Conservation (phyloP, 2,329 filamentous ascomycete species). For the Dothiorella sarmentorum region DNA sequence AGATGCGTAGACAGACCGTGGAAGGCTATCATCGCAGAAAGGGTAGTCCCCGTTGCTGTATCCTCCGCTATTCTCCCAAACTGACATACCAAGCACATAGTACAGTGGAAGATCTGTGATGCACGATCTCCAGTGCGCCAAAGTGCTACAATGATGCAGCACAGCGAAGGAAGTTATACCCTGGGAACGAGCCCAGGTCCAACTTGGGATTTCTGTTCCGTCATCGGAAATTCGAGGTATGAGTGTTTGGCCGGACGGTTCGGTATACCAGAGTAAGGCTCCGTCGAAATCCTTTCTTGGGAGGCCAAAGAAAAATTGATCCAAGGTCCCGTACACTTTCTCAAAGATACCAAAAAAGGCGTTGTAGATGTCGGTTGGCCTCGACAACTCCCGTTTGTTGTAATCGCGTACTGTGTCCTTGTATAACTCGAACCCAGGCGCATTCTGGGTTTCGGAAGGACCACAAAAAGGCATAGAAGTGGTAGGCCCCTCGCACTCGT, state of each 20-base stretch:
- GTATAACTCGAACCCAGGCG: too few relatives aligned
- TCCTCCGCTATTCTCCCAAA: too few relatives aligned
- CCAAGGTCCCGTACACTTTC: neutral
- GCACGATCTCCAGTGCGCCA: too few relatives aligned
- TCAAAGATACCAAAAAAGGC: neutral
- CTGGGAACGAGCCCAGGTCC: neutral
- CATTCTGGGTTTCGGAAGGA: too few relatives aligned
- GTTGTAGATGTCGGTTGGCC: neutral
- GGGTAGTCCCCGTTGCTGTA: too few relatives aligned
- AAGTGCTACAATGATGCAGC: too few relatives aligned
- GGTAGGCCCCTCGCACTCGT: neutral
- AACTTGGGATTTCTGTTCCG: neutral
- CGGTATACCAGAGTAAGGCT: neutral
- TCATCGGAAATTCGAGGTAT: neutral
- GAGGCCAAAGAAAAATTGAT: neutral
- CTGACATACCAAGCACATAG: too few relatives aligned
- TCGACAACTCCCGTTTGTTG: neutral
- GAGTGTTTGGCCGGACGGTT: neutral
- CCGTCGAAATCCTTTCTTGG: neutral
- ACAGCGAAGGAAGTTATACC: too few relatives aligned
- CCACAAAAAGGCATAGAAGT: neutral
- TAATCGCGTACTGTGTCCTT: neutral
- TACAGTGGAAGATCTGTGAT: too few relatives aligned
- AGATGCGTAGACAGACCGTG: too few relatives aligned
- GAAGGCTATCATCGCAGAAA: too few relatives aligned